Evolutionary conservation across 768 basidiomycete species (phyloP).

Genomic region (Pilatotrama ljubarskyi): DNA sequence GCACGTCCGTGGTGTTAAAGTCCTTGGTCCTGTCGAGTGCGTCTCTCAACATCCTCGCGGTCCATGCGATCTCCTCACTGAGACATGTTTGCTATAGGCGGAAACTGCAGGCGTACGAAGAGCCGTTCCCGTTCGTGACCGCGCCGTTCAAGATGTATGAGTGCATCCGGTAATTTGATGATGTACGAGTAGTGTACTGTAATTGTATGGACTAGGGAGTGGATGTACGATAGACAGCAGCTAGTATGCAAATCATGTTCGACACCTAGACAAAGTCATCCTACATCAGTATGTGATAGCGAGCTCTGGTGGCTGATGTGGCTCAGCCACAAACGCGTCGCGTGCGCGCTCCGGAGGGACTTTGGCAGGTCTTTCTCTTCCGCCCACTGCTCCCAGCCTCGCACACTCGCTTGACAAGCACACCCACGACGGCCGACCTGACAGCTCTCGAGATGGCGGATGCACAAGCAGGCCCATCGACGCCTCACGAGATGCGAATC

Average conservation of each 20-base stretch:
- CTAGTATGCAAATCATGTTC: too few species aligned
- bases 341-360: background rate
- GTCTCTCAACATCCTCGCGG: slow-evolving; percentile 25
- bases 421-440: too few species aligned
- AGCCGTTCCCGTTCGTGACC: slow-evolving; percentile 70
- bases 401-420: too few species aligned
- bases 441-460: background rate
- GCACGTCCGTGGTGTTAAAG: slow-evolving; percentile 86
- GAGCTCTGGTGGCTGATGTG: too few species aligned
- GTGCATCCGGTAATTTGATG: slow-evolving; percentile 55
- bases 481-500: slow-evolving; percentile 37
- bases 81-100: slow-evolving; percentile 1
- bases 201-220: too few species aligned
- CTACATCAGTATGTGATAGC: too few species aligned
- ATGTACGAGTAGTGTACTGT: background rate
- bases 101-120: slow-evolving; percentile 46
- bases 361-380: background rate
- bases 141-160: slow-evolving; percentile 75
- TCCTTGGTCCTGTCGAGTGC: slow-evolving; percentile 86
- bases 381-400: background rate
- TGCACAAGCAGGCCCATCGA: slow-evolving; percentile 10
- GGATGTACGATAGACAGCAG: background rate
- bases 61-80: background rate
- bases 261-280: too few species aligned
- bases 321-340: slow-evolving; percentile 9